Evolutionary conservation across 129 eudicot species (phyloP), one percentile per base, ranked within the genome.

Genomic region (Saussurea involucrata): DNA sequence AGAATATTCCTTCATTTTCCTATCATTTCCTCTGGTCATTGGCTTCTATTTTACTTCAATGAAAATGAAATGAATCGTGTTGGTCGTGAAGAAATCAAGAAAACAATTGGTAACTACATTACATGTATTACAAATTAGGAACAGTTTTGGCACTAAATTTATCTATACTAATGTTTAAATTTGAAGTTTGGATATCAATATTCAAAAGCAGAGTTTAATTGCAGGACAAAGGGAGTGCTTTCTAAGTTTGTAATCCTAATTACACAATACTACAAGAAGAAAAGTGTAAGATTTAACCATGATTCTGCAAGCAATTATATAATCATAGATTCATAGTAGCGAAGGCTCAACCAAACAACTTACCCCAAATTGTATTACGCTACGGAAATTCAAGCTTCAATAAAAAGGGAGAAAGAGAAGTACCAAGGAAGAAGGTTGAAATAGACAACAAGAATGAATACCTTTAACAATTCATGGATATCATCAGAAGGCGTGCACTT

Each of bases 391-490:
- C 9, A 63, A 63, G 27, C 10, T 15, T 18, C 20, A 65, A 42
- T 63, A 6, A 17, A 33, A 73, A 12, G 6, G 58, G 12, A 33
- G 8, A 25, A 22, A 24, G 36, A 32, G 22, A 46, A 36, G 21
- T 10, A 15, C 31, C 31, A 37, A 67, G 49, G 72, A 68, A 34
- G 57, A 71, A 34, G 29, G 81, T 33, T 24, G 49, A 13, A 31
- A 18, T 36, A 31, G 63, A 7, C 5, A 67, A 44, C 13, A 17
- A 24, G 2, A 25, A 53, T 53, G 55, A 53, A 66, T 74, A 80
- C 84, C 80, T 80, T 74, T 68, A 80, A 36, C 18, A 80, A 37
- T 68, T 80, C 28, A 67, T 74, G 80, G 80, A 80, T 80, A 28
- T 80, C 78, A 58, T 80, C 80, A 13, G 80, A 67, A 67, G 64